A percentile compares a stretch with the other conserved stretches of the same genome.
Conservation (phyloP, 2,329 filamentous ascomycete genomes). For the Pseudogymnoascus sp. region DNA sequence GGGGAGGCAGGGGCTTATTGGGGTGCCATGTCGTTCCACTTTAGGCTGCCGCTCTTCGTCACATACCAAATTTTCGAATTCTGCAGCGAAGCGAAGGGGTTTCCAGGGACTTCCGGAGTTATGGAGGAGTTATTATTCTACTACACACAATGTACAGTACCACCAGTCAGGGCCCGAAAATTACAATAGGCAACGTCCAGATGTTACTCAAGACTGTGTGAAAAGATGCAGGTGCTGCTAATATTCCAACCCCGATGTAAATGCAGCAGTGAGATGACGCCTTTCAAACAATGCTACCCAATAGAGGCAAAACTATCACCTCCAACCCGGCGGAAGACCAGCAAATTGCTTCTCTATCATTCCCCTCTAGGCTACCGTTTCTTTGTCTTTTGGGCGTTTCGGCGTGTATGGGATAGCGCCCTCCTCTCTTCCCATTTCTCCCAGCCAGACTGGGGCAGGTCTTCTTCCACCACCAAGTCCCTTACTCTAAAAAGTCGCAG, state of each 20-base stretch:
- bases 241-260: too few relatives aligned
- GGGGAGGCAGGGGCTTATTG: constrained; percentile 84
- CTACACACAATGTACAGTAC: background rate
- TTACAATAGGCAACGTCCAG: background rate
- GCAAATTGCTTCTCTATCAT: background rate
- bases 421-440: constrained; percentile 67
- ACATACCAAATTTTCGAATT: background rate
- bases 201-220: background rate
- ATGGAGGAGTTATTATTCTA: background rate
- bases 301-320: too few relatives aligned
- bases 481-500: constrained; percentile 64
- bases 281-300: too few relatives aligned
- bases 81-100: background rate
- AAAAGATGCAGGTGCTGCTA: background rate
- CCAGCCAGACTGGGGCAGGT: constrained; percentile 87
- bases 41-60: constrained; percentile 36
- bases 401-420: background rate
- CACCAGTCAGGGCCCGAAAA: background rate
- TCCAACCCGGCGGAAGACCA: too few relatives aligned
- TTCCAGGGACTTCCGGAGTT: background rate
- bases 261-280: too few relatives aligned
- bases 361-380: background rate
- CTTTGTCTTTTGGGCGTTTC: background rate
- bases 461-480: constrained; percentile 81
- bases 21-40: constrained; percentile 85